A percentile compares a stretch with the other conserved stretches of the same genome.
Conservation (phyloP, 1,284 basidiomycete species). For the Heliocybe sulcata region DNA sequence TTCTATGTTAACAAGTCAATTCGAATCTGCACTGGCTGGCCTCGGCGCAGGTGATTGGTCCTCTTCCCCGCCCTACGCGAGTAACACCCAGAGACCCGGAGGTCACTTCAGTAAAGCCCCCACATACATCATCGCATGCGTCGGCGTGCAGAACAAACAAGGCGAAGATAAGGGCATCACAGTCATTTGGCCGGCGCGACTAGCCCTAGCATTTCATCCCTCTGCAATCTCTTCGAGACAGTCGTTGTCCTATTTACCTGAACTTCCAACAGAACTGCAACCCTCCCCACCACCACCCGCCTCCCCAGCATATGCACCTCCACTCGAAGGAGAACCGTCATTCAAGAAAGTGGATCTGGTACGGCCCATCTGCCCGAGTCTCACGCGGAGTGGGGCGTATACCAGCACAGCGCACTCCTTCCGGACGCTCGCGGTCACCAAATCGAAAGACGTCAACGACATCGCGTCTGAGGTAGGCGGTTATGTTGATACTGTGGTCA, state of each 20-base stretch:
- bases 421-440: not conserved
- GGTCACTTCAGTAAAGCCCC: slow-evolving; percentile 10
- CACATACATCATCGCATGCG: slow-evolving; percentile 62
- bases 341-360: too few relatives aligned
- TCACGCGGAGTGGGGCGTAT: not conserved
- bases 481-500: slow-evolving; percentile 65
- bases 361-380: not conserved
- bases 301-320: too few relatives aligned
- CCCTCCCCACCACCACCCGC: slow-evolving; percentile 33
- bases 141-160: slow-evolving; percentile 65
- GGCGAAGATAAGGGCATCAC: slow-evolving; percentile 71
- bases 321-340: too few relatives aligned
- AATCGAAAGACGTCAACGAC: not conserved
- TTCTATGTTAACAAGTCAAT: slow-evolving; percentile 52
- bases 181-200: slow-evolving; percentile 60
- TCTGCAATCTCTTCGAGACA: slow-evolving; percentile 32
- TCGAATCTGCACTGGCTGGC: slow-evolving; percentile 51
- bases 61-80: not conserved
- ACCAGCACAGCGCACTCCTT: not conserved
- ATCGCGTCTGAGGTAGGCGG: slow-evolving; percentile 46
- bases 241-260: slow-evolving; percentile 48
- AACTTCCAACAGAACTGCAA: slow-evolving; percentile 58
- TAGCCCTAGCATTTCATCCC: slow-evolving; percentile 46
- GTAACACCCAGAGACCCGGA: too few relatives aligned
- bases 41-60: slow-evolving; percentile 50